Conservation (phyloP, 1,284 basidiomycete genomes). For the Ustilago tritici region DNA sequence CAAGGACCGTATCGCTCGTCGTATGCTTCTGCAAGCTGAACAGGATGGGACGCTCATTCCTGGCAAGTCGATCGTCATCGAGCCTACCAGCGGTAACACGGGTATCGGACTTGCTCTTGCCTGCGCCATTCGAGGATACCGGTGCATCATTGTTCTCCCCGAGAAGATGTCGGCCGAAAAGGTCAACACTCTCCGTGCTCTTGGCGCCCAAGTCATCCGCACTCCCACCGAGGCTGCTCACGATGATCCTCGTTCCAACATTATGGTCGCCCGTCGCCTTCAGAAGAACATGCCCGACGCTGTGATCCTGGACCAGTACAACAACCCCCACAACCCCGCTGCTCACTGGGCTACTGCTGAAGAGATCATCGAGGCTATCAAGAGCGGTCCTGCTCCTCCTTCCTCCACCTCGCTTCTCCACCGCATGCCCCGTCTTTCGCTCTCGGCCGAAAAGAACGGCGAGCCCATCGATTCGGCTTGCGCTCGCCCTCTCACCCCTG, state of each 20-base stretch:
- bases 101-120: slow-evolving; percentile 78
- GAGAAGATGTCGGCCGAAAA: slow-evolving; percentile 98
- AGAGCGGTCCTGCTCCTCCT: slow-evolving; percentile 62
- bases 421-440: slow-evolving; percentile 70
- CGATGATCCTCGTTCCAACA: slow-evolving; percentile 86
- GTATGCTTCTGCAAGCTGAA: slow-evolving; percentile 96
- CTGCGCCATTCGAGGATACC: slow-evolving; percentile 86
- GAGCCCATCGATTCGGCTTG: slow-evolving; percentile 17
- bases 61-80: slow-evolving; percentile 90
- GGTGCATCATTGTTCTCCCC: slow-evolving; percentile 85
- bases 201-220: slow-evolving; percentile 92
- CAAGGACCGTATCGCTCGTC: slow-evolving; percentile 86
- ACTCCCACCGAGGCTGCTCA: slow-evolving; percentile 91
- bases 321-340: slow-evolving; percentile 74
- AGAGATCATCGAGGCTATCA: slow-evolving; percentile 79
- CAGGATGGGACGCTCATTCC: slow-evolving; percentile 84
- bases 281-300: slow-evolving; percentile 83
- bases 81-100: slow-evolving; percentile 90
- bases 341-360: slow-evolving; percentile 61
- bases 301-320: slow-evolving; percentile 91
- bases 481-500: slow-evolving; percentile 51
- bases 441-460: slow-evolving; percentile 17
- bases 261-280: slow-evolving; percentile 85
- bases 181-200: slow-evolving; percentile 87
- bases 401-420: slow-evolving; percentile 50